These are phyloP conservation scores for Davidsoniella neocaledoniae DNA, from an alignment of 2,329 filamentous ascomycete species.

Conservation along the genomic window DNA sequence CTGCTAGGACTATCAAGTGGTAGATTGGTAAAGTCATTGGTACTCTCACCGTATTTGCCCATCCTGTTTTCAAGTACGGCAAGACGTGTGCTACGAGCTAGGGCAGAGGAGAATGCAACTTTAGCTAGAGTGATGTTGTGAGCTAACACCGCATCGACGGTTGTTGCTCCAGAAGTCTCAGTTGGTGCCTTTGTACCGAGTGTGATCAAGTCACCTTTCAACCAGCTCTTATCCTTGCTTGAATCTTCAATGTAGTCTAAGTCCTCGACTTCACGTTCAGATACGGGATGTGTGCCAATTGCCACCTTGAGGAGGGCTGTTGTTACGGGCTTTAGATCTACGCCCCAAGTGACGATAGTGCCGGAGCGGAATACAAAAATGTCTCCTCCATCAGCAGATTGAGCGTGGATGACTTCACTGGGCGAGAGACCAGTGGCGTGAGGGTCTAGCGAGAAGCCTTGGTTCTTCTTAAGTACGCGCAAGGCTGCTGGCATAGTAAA, in stretches of 20 bases:
- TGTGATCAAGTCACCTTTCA: conserved; percentile 78
- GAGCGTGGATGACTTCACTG: conserved; percentile 45
- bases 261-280: conserved; percentile 68
- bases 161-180: conserved; percentile 13
- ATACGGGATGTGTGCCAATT: conserved; percentile 50
- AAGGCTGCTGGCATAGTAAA: conserved; percentile 47
- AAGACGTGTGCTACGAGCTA: conserved; percentile 84
- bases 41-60: conserved; percentile 72
- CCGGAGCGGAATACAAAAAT: conserved; percentile 93
- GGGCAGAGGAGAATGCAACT: conserved; percentile 87
- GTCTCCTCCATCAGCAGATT: conserved; percentile 53
- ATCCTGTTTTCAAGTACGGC: conserved; percentile 77
- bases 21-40: conserved; percentile 62
- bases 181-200: conserved; percentile 56
- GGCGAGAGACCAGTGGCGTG: conserved; percentile 43
- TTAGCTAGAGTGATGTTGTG: conserved; percentile 63
- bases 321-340: conserved; percentile 61
- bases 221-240: conserved; percentile 52
- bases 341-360: conserved; percentile 81
- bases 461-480: conserved; percentile 37
- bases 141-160: conserved; percentile 24
- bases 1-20: conserved; percentile 43
- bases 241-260: conserved; percentile 72
- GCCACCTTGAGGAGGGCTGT: conserved; percentile 60
- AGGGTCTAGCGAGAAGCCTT: conserved; percentile 43